Base-by-base conservation (phyloP, 2,329 filamentous ascomycete species). In the Colletotrichum viniferum region DNA sequence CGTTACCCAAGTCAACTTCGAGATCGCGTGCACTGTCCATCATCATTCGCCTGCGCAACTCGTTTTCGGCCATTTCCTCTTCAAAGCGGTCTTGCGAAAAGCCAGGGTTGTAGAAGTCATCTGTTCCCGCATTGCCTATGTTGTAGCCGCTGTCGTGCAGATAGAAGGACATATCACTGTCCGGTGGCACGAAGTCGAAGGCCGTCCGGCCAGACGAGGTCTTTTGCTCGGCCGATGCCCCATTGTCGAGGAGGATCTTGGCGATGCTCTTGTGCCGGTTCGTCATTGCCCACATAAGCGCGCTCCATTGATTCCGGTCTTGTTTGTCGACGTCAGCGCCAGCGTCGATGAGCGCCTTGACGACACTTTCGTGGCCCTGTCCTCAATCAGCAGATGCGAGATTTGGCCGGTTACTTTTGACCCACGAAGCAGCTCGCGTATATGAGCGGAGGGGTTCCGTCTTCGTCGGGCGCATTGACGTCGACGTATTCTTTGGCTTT, bases 241-340 rank as follows among this genome's bases (percentile, higher is more conserved):
- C 96, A 80, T 97, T 95, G 83, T 99, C 96, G 38, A 99, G 90
- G 18, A 99, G 87, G 13, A 96, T 89, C 85, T 98, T 98, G 43
- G 96, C 96, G 79, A 99, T 99, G 63, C 93, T 93, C 85, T 98
- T 98, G 85, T 99, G 97, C 73, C 96, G 89, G 84, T 99, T 99
- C 71, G 97, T 99, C 95, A 98, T 98, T 65, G 97, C 96, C 97
- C 97, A 99, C 96, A 99, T 99, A 76, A 99, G 89, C 16, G 97
- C 95, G 81, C 95, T 98, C 97, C 97, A 99, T 82, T 97, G 94
- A 82, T 98, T 98, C 77, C 94, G 94, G 83, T 99, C 97, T 84
- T 98, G 96, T 80, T 94, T 94, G 85, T 99, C 96, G 68, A 98
- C 96, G 80, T 95, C 91, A 52, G 94, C 96, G 28, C 96, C 96